Conservation (phyloP, 352 stramenopile species). For the Phytophthora hibernalis region DNA sequence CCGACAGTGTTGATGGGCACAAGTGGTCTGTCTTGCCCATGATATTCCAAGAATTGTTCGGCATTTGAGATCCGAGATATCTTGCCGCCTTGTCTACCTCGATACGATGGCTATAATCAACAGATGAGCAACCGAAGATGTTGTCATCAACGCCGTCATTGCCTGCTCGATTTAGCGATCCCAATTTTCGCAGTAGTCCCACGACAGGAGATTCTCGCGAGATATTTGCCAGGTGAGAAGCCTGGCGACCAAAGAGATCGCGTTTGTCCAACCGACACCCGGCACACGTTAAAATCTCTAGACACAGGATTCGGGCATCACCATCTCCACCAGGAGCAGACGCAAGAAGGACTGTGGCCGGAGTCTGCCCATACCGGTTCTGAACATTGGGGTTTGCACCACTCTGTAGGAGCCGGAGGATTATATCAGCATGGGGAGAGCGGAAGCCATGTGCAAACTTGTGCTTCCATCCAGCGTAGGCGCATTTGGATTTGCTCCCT, state of each 20-base stretch:
- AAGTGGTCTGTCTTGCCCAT: conserved; percentile 15
- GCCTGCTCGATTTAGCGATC: conserved; percentile 25
- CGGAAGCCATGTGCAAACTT: conserved; percentile 74
- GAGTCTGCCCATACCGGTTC: conserved; percentile 80
- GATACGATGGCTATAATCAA: conserved; percentile 55
- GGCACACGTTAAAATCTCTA: conserved; percentile 61
- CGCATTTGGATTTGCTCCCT: conserved; percentile 69
- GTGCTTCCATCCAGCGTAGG: conserved; percentile 71
- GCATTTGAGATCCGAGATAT: conserved; percentile 42
- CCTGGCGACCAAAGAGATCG: conserved; percentile 73
- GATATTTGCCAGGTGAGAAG: conserved; percentile 60
- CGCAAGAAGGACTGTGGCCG: conserved; percentile 59
- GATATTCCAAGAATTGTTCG: conserved; percentile 41
- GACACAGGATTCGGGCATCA: conserved; percentile 47
- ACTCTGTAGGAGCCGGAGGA: conserved; percentile 59
- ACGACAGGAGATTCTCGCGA: conserved; percentile 44
- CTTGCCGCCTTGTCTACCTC: conserved; percentile 34
- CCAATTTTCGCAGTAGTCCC: conserved; percentile 42
- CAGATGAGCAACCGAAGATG: conserved; percentile 69
- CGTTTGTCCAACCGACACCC: conserved; percentile 56
- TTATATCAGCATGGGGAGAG: conserved; percentile 50
- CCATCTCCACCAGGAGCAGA: conserved; percentile 20
- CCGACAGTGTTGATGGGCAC: conserved; percentile 16
- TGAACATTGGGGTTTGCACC: conserved; percentile 65
- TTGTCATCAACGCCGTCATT: conserved; percentile 49